A percentile compares a stretch with the other conserved stretches of the same genome.
phyloP scores from a whole-genome alignment of 2,329 filamentous ascomycete genomes.

The Thelonectria blattea region DNA sequence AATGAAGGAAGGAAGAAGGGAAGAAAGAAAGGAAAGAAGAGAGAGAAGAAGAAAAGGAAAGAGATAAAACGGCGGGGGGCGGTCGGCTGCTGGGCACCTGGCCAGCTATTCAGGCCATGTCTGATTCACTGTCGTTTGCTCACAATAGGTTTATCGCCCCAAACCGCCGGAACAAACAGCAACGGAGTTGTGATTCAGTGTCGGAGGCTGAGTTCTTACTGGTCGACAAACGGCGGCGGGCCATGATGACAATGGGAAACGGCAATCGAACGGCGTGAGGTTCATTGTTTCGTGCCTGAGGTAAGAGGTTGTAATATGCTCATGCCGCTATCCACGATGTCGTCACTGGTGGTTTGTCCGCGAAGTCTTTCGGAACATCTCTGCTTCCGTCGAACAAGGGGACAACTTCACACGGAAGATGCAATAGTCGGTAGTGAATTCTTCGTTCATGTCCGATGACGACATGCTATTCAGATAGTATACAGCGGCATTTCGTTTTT shows the following conservation, averaged over 20 bases:
- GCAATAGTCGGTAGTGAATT: not conserved
- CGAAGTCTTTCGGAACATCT: not conserved
- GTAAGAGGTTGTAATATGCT: not conserved
- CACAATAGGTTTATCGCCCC: too few relatives aligned
- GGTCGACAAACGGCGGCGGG: too few relatives aligned
- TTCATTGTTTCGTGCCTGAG: not conserved
- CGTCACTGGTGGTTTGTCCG: not conserved
- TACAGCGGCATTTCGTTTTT: slow-evolving; percentile 8
- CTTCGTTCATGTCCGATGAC: too few relatives aligned
- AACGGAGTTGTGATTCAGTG: too few relatives aligned
- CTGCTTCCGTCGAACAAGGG: not conserved
- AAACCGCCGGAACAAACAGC: too few relatives aligned
- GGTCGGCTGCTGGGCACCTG: not conserved
- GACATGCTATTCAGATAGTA: too few relatives aligned
- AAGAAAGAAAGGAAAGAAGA: not conserved
- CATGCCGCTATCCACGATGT: slow-evolving; percentile 1
- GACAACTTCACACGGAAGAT: not conserved
- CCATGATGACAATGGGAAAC: too few relatives aligned
- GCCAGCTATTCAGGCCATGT: not conserved
- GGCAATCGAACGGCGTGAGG: too few relatives aligned
- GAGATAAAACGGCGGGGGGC: slow-evolving; percentile 1
- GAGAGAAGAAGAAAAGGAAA: not conserved
- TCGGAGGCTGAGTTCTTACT: too few relatives aligned
- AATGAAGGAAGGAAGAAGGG: not conserved
- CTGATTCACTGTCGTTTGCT: not conserved